phyloP scores from a whole-genome alignment of 495 filamentous ascomycete species.

The Aspergillus bertholletiae region DNA sequence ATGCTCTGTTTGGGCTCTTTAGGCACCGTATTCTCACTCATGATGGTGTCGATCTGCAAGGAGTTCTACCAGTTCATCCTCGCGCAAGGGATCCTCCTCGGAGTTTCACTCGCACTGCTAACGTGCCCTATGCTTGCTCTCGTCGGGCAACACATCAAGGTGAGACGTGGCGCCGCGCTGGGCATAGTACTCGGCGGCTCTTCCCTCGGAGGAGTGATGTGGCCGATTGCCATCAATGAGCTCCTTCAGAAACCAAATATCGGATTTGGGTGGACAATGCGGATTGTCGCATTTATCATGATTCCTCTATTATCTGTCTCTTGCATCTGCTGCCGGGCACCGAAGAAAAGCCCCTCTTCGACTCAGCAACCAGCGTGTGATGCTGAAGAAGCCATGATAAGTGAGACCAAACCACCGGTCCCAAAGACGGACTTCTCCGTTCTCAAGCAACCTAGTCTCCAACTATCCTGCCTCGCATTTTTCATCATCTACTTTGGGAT shows the following conservation, averaged over 20 bases:
- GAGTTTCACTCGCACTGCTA: slow-evolving; percentile 46
- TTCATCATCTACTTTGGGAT: slow-evolving; percentile 45
- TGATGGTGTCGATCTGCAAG: slow-evolving; percentile 57
- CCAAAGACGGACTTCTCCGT: slow-evolving; percentile 18
- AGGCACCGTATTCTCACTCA: slow-evolving; percentile 39
- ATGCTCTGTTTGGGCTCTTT: slow-evolving; percentile 25
- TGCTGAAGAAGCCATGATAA: not conserved
- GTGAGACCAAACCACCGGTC: slow-evolving; percentile 50
- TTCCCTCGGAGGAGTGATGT: slow-evolving; percentile 53
- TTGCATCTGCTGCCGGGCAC: slow-evolving; percentile 38
- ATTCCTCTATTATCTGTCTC: slow-evolving; percentile 55
- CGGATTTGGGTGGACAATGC: slow-evolving; percentile 49
- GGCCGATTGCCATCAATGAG: slow-evolving; percentile 41
- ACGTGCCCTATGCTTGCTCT: slow-evolving; percentile 50
- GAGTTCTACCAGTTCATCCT: slow-evolving; percentile 62
- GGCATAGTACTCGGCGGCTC: slow-evolving; percentile 55
- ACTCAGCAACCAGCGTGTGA: not conserved
- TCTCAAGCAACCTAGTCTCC: slow-evolving; percentile 25
- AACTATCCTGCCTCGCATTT: slow-evolving; percentile 45
- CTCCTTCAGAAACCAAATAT: slow-evolving; percentile 29
- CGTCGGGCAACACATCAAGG: slow-evolving; percentile 52
- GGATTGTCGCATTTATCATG: slow-evolving; percentile 48
- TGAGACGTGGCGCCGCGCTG: slow-evolving; percentile 49
- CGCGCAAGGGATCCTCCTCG: slow-evolving; percentile 55
- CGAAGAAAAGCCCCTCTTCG: not conserved